Evolutionary conservation across 169 alveolate species (phyloP), one percentile per base, ranked within the genome.

Genomic region (Amoebophrya sp.): DNA sequence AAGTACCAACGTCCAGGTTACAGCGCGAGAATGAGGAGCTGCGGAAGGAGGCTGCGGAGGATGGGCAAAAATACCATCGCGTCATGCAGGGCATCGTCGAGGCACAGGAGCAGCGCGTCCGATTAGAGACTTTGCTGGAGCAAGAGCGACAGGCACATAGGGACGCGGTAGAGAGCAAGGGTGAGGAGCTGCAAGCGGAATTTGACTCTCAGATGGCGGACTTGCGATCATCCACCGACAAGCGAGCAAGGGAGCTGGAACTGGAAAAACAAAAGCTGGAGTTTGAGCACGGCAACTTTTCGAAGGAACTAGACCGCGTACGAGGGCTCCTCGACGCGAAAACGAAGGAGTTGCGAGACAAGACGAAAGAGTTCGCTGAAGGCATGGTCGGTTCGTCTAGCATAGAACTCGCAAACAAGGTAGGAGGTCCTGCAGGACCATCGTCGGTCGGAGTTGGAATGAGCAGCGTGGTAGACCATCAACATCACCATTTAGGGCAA

Each of bases 71-170:
- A 36, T 65, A 65, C 83, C 83, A 65, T 36, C 83, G 83, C 39
- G 3, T 65, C 39, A 65, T 65, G 83, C 83, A 65, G 83, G 83
- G 83, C 36, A 65, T 65, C 26, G 83, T 65, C 39, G 83, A 65
- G 26, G 83, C 83, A 36, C 83, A 65, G 83, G 83, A 65, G 83
- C 83, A 65, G 83, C 83, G 83, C 83, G 83, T 65, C 26, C 83
- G 83, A 29, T 36, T 65, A 10, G 83, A 65, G n/a, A 65, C 83
- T 6, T 6, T 26, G 26, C 83, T 65, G 26, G 83, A 65, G 83
- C 83, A 65, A 26, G 83, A 65, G 83, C 2, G 26, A 26, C 26
- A 1, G 83, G n/a, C 18, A 36, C 83, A 65, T 36, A 29, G 83
- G 36, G 83, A 65, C 39, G 83, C 33, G 83, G 83, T 65, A 10